A percentile compares a stretch with the other conserved stretches of the same genome.
Conservation (phyloP, 2,329 filamentous ascomycete genomes). For the Aspergillus luchuensis region DNA sequence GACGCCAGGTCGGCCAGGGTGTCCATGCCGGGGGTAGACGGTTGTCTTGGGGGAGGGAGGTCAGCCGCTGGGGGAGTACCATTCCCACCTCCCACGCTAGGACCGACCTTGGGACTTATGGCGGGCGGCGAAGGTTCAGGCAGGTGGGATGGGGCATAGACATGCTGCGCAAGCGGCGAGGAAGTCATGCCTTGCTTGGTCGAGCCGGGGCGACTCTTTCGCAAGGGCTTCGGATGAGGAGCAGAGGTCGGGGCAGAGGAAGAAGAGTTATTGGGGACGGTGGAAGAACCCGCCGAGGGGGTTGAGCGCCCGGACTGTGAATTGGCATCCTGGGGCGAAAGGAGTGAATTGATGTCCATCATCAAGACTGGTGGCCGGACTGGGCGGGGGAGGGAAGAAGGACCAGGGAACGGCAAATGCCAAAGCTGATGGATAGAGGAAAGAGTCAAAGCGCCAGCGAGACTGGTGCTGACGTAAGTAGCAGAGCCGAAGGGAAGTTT, state of each 20-base stretch:
- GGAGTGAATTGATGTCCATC: constrained; percentile 52
- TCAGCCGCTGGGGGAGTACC: constrained; percentile 41
- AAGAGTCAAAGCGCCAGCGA: constrained; percentile 19
- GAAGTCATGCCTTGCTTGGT: constrained; percentile 39
- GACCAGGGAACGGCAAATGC: constrained; percentile 25
- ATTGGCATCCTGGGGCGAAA: constrained; percentile 48
- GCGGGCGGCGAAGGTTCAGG: constrained; percentile 42
- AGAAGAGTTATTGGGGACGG: constrained; percentile 30
- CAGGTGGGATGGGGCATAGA: constrained; percentile 41
- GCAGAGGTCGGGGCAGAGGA: constrained; percentile 21
- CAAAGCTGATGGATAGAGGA: constrained; percentile 18
- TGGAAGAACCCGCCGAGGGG: constrained; percentile 28
- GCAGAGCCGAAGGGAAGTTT: background rate
- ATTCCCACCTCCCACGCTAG: constrained; percentile 30
- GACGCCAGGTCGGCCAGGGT: constrained; percentile 51
- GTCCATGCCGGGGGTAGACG: constrained; percentile 52
- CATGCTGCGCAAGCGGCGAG: constrained; percentile 48
- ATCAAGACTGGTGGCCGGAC: constrained; percentile 18
- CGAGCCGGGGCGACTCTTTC: constrained; percentile 38
- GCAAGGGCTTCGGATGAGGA: constrained; percentile 41
- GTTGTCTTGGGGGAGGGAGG: constrained; percentile 40
- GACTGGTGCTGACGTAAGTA: constrained; percentile 16
- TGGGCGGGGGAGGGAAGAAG: constrained; percentile 9
- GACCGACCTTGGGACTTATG: constrained; percentile 33
- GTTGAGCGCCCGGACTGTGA: constrained; percentile 40